A percentile compares a stretch with the other conserved stretches of the same genome.
phyloP scores from a whole-genome alignment of 306 rosid species.

The Vachellia pachyceras region DNA sequence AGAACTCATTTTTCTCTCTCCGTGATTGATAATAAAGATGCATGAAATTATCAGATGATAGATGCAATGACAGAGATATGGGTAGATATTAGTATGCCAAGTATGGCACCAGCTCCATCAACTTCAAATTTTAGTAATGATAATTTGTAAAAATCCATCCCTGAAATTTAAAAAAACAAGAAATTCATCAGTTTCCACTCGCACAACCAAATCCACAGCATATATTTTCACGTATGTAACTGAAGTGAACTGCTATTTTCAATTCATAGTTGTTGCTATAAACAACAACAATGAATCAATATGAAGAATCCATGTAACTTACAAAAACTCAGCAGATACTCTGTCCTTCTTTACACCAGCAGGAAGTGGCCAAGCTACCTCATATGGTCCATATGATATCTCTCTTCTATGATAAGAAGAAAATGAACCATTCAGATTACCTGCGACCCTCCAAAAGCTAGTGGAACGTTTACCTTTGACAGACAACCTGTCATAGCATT shows the following conservation, averaged over 20 bases:
- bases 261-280: slow-evolving; percentile 10
- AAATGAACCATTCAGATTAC: slow-evolving; percentile 49
- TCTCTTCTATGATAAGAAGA: slow-evolving; percentile 70
- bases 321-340: slow-evolving; percentile 78
- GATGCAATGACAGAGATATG: not conserved
- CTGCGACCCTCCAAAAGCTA: slow-evolving; percentile 38
- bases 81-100: not conserved
- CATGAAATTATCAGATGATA: not conserved
- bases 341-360: slow-evolving; percentile 64
- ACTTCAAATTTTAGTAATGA: slow-evolving; percentile 67
- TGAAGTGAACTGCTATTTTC: not conserved
- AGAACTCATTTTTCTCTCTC: slow-evolving; percentile 13
- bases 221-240: not conserved
- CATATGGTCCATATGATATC: slow-evolving; percentile 74
- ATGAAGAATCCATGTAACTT: slow-evolving; percentile 47
- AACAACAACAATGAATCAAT: no score
- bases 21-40: slow-evolving; percentile 16
- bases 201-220: not conserved
- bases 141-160: slow-evolving; percentile 76
- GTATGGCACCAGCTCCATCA: not conserved
- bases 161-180: slow-evolving; percentile 47
- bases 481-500: slow-evolving; percentile 54
- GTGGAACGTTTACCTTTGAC: slow-evolving; percentile 61
- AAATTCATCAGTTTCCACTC: slow-evolving; percentile 22
- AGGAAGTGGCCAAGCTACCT: slow-evolving; percentile 75